These are phyloP conservation scores for Neurospora tetraspora DNA, from an alignment of 495 filamentous ascomycete species.

Conservation along the genomic window DNA sequence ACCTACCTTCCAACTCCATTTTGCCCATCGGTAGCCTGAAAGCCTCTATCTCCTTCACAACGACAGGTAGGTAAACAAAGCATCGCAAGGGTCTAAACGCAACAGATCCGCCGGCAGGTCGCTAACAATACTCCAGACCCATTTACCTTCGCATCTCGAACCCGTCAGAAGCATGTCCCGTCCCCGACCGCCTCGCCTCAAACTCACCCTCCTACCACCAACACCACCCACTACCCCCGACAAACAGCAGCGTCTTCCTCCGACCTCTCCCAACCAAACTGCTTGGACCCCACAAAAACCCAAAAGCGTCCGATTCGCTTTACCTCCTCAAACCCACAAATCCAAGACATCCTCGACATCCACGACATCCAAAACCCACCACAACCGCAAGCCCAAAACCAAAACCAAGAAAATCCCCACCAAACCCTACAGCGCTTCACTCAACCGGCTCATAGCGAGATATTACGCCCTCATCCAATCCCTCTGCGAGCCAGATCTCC, in stretches of 20 bases:
- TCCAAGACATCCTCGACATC: background rate
- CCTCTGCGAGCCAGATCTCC: background rate
- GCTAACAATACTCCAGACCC: no score
- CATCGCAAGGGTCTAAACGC: no score
- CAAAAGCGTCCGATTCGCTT: background rate
- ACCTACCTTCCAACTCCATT: background rate
- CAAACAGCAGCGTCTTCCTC: background rate
- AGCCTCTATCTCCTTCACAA: background rate
- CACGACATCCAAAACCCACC: background rate
- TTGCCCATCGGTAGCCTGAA: background rate
- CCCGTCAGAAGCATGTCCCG: background rate
- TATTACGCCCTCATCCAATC: background rate
- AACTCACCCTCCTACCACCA: background rate
- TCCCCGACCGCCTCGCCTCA: background rate
- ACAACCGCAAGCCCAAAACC: background rate
- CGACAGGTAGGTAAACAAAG: background rate
- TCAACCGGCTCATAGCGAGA: background rate
- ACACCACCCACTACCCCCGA: background rate
- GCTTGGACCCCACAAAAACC: background rate
- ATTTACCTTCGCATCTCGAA: background rate
- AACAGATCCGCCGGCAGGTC: no score
- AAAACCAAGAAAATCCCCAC: background rate
- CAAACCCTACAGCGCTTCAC: background rate
- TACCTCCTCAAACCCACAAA: background rate
- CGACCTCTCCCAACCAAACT: background rate